Conservation (phyloP, 805 yeast genomes). For the Saturnispora hagleri region DNA sequence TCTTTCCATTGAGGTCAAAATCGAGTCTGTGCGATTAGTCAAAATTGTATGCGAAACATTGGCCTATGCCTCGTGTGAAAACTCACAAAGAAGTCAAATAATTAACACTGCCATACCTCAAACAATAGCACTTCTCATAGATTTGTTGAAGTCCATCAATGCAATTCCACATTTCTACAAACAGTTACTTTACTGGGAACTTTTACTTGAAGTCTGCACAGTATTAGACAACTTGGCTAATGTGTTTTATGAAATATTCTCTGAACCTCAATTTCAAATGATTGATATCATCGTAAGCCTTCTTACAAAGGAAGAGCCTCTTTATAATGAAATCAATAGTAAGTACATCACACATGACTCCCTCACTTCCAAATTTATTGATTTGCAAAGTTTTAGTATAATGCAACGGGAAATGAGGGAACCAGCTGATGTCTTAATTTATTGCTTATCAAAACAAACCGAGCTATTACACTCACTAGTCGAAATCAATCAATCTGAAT, state of each 20-base stretch:
- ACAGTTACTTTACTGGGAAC: conserved; percentile 17
- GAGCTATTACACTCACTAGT: conserved; percentile 24
- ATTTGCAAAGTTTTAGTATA: conserved; percentile 15
- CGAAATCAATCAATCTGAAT: conserved; percentile 15
- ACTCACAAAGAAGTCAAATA: conserved; percentile 28
- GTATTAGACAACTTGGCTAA: conserved; percentile 21
- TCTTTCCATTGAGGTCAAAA: conserved; percentile 30
- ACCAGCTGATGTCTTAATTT: conserved; percentile 14
- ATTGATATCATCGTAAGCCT: conserved; percentile 15
- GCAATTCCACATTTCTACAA: background rate
- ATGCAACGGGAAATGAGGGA: conserved; percentile 20
- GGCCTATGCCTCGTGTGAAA: conserved; percentile 39
- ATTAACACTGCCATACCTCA: conserved; percentile 26
- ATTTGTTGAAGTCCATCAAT: conserved; percentile 8
- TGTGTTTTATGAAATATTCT: conserved; percentile 18
- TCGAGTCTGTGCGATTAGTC: conserved; percentile 43
- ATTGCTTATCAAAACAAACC: conserved; percentile 24
- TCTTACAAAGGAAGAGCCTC: conserved; percentile 12
- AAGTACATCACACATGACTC: background rate
- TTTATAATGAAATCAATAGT: conserved; percentile 16
- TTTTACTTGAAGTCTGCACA: conserved; percentile 24
- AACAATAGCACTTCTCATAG: conserved; percentile 19
- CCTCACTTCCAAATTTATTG: conserved; percentile 13
- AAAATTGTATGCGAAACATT: conserved; percentile 45
- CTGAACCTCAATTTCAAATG: conserved; percentile 7